Evolutionary conservation across 345 rosid species (phyloP), one percentile per base, ranked within the genome.

Genomic region (Mallotus nudiflorus): DNA sequence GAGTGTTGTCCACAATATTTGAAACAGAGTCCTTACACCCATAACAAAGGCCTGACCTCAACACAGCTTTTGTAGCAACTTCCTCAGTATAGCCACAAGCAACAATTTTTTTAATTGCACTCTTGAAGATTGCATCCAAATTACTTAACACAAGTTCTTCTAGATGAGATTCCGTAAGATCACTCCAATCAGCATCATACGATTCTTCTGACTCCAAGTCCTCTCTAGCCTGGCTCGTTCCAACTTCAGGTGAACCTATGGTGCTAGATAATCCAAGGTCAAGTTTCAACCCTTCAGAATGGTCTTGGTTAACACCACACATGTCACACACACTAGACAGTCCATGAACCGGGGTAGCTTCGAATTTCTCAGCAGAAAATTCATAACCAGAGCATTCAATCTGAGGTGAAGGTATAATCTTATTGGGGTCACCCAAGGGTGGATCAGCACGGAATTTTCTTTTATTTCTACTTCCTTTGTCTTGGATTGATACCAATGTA

Each of bases 391-490:
- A 56, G 68, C 83, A 78, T 53, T 81, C 89, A 29, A 42, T 79
- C 66, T 67, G 86, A 66, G 81, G 66, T 49, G 76, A 67, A 59
- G 86, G 65, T 40, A 79, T 45, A 71, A 68, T 72, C 75, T 75
- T 82, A 71, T 52, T 78, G 0, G 70, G 63, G 54, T 84, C 91
- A 60, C 84, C 82, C 73, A 80, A 63, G n/a, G 91, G 91, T 3
- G 89, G 86, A 78, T 93, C 98, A 55, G 94, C 88, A 66, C 83
- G 78, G 70, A 89, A 88, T 75, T 93, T 91, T 50, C 98, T 85
- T 87, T 93, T 93, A 76, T 93, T 93, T 74, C 92, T 77, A 52
- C 91, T 91, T 50, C 90, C 98, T 62, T 91, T 91, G 63, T 86
- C 97, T 83, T 88, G 97, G 12, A 85, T 81, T 9, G 87, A 73